These are phyloP conservation scores for Bipolaris gigantea DNA, from an alignment of 2,329 filamentous ascomycete species.

Conservation along the genomic window DNA sequence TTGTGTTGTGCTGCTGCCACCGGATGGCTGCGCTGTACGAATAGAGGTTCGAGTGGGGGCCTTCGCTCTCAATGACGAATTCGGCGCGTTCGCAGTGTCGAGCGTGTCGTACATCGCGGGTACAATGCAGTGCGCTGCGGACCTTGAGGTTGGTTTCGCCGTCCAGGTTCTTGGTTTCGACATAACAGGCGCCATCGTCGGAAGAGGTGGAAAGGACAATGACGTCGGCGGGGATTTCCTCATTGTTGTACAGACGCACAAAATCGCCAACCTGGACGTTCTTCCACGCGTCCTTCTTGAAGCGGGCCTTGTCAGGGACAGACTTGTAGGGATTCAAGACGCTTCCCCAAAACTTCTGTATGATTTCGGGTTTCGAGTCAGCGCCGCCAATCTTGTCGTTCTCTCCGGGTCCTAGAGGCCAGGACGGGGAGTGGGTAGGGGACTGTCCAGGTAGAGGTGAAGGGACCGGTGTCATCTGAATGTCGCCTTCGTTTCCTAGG, in stretches of 20 bases:
- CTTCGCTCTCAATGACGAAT: slow-evolving; percentile 87
- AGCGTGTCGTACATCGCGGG: slow-evolving; percentile 80
- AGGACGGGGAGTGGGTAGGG: slow-evolving; percentile 30
- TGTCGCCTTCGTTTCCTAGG: slow-evolving; percentile 62
- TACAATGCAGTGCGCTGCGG: slow-evolving; percentile 84
- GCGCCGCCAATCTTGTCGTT: slow-evolving; percentile 32
- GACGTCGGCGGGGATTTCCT: slow-evolving; percentile 91
- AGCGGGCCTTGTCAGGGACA: slow-evolving; percentile 71
- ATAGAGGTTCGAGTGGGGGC: slow-evolving; percentile 91
- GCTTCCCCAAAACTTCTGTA: slow-evolving; percentile 62
- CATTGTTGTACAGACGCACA: slow-evolving; percentile 92
- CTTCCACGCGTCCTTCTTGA: slow-evolving; percentile 95
- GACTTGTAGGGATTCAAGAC: slow-evolving; percentile 73
- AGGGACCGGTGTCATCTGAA: slow-evolving; percentile 94
- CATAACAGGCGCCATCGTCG: slow-evolving; percentile 89
- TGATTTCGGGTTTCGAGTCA: slow-evolving; percentile 28
- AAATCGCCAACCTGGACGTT: slow-evolving; percentile 94
- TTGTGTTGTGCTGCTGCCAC: slow-evolving; percentile 75
- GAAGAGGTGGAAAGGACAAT: slow-evolving; percentile 93
- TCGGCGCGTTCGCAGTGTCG: slow-evolving; percentile 87
- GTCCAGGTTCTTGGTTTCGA: slow-evolving; percentile 97
- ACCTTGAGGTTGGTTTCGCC: slow-evolving; percentile 98
- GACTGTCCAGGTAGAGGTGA: slow-evolving; percentile 67
- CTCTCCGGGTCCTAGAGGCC: slow-evolving; percentile 33
- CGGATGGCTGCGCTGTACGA: slow-evolving; percentile 87